Evolutionary conservation across 1,139 yeast species (phyloP).

Genomic region (Saccharomyces pastorianus): DNA sequence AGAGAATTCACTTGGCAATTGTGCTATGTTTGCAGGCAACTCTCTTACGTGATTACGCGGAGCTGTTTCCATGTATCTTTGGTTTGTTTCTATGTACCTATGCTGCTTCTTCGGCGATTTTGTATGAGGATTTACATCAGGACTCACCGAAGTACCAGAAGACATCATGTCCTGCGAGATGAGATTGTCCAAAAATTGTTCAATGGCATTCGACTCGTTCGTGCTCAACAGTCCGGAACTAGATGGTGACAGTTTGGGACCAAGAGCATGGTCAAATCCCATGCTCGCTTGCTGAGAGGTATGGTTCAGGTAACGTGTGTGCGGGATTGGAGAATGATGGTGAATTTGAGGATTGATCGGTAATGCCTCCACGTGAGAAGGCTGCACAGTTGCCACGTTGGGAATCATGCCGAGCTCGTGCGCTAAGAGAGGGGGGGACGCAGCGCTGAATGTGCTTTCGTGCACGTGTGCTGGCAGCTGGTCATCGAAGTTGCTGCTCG

Average conservation of each 20-base stretch:
- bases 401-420: not conserved
- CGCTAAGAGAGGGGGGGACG: not conserved
- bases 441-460: not conserved
- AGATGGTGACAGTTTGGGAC: not conserved
- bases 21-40: not conserved
- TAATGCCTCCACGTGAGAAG: not conserved
- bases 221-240: conserved; percentile 23
- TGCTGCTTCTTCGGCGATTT: not conserved
- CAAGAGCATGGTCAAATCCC: not conserved
- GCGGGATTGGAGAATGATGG: not conserved
- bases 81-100: not conserved
- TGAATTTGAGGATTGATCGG: not conserved
- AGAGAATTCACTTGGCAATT: not conserved
- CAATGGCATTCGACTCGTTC: conserved; percentile 30
- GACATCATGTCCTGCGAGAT: conserved; percentile 5
- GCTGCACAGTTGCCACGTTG: not conserved
- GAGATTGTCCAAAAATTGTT: conserved; percentile 27
- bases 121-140: not conserved
- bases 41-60: not conserved
- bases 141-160: not conserved
- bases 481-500: conserved; percentile 14
- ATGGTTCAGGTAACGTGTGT: not conserved
- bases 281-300: not conserved
- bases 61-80: not conserved
- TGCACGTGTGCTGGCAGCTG: conserved; percentile 3